Percentiles rank a stretch among this genome's conserved stretches.
Conservation (phyloP, 2,329 filamentous ascomycete genomes). For the Lachnellula subtilissima region DNA sequence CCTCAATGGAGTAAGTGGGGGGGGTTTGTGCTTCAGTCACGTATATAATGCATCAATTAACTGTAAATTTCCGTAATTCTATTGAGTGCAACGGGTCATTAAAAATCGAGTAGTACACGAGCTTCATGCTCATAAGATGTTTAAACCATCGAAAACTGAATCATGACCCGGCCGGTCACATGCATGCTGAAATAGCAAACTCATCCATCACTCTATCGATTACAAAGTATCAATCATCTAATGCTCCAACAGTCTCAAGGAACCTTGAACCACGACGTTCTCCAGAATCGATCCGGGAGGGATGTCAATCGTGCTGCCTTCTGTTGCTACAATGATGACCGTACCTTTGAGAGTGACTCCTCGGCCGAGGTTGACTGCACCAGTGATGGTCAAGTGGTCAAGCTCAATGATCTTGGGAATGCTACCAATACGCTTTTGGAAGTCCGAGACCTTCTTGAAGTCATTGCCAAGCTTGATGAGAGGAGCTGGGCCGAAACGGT, state of each 20-base stretch:
- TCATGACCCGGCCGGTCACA: neutral
- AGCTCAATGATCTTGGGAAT: conserved; percentile 90
- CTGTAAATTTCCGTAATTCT: neutral
- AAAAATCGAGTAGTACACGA: conserved; percentile 8
- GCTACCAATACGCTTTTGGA: conserved; percentile 80
- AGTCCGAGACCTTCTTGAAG: conserved; percentile 99
- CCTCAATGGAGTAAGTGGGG: no score
- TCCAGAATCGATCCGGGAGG: conserved; percentile 94
- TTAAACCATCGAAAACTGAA: conserved; percentile 2
- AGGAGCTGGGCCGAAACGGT: conserved; percentile 91
- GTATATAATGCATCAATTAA: neutral
- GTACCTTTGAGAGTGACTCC: conserved; percentile 96
- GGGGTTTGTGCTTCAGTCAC: neutral
- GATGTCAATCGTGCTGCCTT: conserved; percentile 96
- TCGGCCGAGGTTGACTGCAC: conserved; percentile 92
- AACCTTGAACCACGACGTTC: conserved; percentile 98
- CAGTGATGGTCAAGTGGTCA: conserved; percentile 94
- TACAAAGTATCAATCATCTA: conserved; percentile 34
- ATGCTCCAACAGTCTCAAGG: conserved; percentile 70
- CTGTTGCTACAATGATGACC: conserved; percentile 97
- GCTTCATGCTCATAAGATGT: neutral
- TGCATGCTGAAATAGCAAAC: conserved; percentile 6
- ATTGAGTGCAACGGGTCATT: conserved; percentile 7
- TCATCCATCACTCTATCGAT: neutral
- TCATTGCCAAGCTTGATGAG: conserved; percentile 98